A percentile compares a stretch with the other conserved stretches of the same genome.
These are phyloP conservation scores for Pseudogymnoascus sp. DNA, from an alignment of 2,329 filamentous ascomycete genomes.

Conservation along the genomic window DNA sequence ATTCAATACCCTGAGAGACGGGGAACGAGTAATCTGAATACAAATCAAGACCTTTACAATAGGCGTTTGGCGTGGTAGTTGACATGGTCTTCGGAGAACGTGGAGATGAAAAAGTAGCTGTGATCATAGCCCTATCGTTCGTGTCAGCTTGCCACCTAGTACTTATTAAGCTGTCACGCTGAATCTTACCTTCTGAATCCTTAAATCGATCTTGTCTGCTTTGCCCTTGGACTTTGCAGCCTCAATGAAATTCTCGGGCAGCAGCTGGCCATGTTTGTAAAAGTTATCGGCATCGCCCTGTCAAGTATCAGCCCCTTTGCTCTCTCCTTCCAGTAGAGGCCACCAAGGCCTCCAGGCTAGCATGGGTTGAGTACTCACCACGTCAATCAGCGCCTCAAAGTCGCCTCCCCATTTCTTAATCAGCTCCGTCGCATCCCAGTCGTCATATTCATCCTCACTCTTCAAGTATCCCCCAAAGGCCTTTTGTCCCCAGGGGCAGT, in stretches of 20 bases:
- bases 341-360: not conserved
- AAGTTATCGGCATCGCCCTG: constrained; percentile 91
- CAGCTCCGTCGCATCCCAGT: constrained; percentile 87
- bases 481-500: constrained; percentile 92
- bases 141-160: not conserved
- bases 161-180: not conserved
- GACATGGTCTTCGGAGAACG: constrained; percentile 83
- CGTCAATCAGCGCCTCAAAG: constrained; percentile 77
- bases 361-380: constrained; percentile 45
- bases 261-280: constrained; percentile 85
- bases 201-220: constrained; percentile 59
- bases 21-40: not conserved
- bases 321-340: not conserved
- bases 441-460: constrained; percentile 68
- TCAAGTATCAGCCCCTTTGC: not conserved
- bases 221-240: constrained; percentile 71
- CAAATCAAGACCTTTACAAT: constrained; percentile 25
- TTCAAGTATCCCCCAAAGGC: constrained; percentile 83
- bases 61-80: constrained; percentile 86
- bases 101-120: constrained; percentile 93
- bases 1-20: not conserved
- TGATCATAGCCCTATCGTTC: constrained; percentile 72
- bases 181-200: constrained; percentile 66
- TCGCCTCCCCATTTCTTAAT: constrained; percentile 63
- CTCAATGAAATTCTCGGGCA: constrained; percentile 84